phyloP scores from a whole-genome alignment of 2,329 filamentous ascomycete species.

The Aureobasidium sp. region DNA sequence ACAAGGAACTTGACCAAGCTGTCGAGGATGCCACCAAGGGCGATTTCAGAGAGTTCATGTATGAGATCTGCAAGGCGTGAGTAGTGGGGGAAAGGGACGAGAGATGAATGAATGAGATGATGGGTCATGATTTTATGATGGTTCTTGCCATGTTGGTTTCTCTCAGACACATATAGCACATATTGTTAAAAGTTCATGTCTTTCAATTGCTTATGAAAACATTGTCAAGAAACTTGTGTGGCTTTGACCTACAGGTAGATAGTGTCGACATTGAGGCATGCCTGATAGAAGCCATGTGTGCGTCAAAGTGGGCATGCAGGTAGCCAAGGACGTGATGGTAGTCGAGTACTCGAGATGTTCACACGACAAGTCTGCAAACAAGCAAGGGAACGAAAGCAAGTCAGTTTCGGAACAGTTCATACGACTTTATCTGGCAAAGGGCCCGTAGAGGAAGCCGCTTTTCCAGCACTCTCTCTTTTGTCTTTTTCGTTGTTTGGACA shows the following conservation, averaged over 20 bases:
- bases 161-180: neutral
- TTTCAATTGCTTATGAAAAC: neutral
- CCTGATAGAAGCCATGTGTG: neutral
- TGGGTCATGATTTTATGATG: neutral
- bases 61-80: slow-evolving; percentile 19
- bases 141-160: neutral
- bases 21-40: slow-evolving; percentile 68
- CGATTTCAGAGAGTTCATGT: slow-evolving; percentile 44
- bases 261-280: neutral
- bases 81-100: neutral
- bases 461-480: neutral
- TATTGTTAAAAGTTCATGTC: neutral
- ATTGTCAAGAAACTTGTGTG: neutral
- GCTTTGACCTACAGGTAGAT: neutral
- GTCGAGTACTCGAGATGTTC: neutral
- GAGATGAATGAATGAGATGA: neutral
- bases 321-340: neutral
- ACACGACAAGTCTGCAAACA: neutral
- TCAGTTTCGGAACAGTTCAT: slow-evolving; percentile 11
- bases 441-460: neutral
- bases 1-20: slow-evolving; percentile 63
- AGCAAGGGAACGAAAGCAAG: neutral
- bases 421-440: slow-evolving; percentile 5
- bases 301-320: neutral
- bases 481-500: neutral